These are phyloP conservation scores for Fistulifera solaris DNA, from an alignment of 108 stramenopile species.

Conservation along the genomic window DNA sequence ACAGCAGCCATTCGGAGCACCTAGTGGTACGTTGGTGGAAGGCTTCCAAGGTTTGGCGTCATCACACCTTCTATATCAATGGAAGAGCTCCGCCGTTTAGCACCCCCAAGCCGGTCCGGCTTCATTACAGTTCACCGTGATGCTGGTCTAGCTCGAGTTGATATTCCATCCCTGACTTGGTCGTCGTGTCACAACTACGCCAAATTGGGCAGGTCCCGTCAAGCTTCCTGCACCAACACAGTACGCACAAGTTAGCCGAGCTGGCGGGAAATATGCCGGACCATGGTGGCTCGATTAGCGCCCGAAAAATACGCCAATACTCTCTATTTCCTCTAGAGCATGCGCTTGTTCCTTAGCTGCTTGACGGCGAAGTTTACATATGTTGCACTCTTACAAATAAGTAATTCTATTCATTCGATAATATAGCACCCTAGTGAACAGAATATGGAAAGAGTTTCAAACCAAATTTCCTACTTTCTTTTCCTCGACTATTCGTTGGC, in stretches of 20 bases:
- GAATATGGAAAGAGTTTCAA: too few species aligned
- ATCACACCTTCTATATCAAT: constrained; percentile 60
- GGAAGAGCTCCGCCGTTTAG: constrained; percentile 43
- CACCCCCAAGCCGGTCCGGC: constrained; percentile 53
- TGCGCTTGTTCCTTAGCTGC: too few species aligned
- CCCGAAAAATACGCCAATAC: constrained; percentile 29
- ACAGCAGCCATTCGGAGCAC: constrained; percentile 14
- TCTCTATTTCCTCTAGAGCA: constrained; percentile 39
- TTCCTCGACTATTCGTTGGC: too few species aligned
- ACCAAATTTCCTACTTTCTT: too few species aligned
- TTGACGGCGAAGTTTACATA: too few species aligned
- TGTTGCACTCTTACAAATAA: too few species aligned
- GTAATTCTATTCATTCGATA: too few species aligned
- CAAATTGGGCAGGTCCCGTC: constrained; percentile 56
- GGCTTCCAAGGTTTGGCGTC: constrained; percentile 33
- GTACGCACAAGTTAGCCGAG: constrained; percentile 64
- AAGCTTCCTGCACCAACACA: constrained; percentile 49
- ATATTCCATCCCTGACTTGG: constrained; percentile 39
- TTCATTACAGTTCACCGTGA: constrained; percentile 43
- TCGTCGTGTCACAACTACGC: constrained; percentile 53
- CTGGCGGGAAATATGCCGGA: constrained; percentile 47
- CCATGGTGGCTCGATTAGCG: constrained; percentile 32
- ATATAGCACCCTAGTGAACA: too few species aligned
- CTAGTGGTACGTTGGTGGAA: constrained; percentile 43
- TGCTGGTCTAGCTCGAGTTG: constrained; percentile 18